Conservation (phyloP, 2,329 filamentous ascomycete species). For the Exophiala oligosperma region DNA sequence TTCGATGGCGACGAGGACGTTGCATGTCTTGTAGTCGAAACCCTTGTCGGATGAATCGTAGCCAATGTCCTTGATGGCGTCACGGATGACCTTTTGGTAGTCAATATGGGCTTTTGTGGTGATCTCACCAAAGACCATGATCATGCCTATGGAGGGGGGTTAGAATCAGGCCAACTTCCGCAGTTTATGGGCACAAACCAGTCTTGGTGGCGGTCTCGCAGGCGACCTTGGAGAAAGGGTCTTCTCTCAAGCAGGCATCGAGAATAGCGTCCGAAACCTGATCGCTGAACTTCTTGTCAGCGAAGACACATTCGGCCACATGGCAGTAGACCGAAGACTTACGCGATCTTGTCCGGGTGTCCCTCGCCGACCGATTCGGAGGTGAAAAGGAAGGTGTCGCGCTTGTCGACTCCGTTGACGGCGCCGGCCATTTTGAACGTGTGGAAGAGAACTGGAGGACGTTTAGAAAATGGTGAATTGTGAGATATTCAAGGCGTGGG, state of each 20-base stretch:
- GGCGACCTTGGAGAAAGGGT: constrained; percentile 97
- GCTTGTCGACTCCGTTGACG: constrained; percentile 39
- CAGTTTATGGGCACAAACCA: constrained; percentile 53
- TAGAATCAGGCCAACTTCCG: constrained; percentile 1
- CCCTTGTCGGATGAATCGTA: constrained; percentile 97
- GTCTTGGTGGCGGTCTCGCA: constrained; percentile 99
- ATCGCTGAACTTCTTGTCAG: constrained; percentile 55
- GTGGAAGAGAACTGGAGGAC: background rate
- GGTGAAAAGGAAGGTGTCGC: constrained; percentile 81
- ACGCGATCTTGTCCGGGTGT: constrained; percentile 94
- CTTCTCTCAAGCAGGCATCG: constrained; percentile 92
- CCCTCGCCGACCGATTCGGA: constrained; percentile 88
- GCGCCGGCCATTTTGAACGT: constrained; percentile 21
- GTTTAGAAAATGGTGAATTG: background rate
- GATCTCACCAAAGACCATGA: constrained; percentile 99
- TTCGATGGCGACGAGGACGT: constrained; percentile 98
- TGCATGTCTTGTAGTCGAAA: constrained; percentile 99
- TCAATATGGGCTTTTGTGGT: constrained; percentile 93
- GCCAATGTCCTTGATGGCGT: constrained; percentile 95
- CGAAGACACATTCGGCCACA: constrained; percentile 4
- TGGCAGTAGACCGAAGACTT: constrained; percentile 32
- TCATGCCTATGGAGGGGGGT: constrained; percentile 57
- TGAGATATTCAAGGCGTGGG: background rate
- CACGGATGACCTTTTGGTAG: constrained; percentile 97
- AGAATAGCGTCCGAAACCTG: constrained; percentile 98